Percentiles rank a stretch among this genome's conserved stretches.
Conservation (phyloP, 345 rosid species). For the Passiflora organensis region DNA sequence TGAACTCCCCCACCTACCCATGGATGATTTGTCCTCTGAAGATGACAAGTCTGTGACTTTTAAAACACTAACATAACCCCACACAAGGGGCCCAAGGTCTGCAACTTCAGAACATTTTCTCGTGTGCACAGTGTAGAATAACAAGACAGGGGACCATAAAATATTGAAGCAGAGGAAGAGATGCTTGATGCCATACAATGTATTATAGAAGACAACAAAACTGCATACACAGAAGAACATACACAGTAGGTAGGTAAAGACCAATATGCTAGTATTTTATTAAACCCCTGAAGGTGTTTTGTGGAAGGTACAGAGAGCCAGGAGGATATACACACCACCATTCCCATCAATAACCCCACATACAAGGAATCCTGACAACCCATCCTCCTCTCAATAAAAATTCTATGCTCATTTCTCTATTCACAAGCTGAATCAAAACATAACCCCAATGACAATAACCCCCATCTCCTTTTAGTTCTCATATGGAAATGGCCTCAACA, state of each 20-base stretch:
- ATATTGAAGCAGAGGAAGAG: too few species aligned
- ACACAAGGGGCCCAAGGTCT: too few species aligned
- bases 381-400: constrained; percentile 5
- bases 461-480: constrained; percentile 4
- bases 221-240: neutral
- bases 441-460: constrained; percentile 2
- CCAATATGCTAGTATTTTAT: too few species aligned
- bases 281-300: too few species aligned
- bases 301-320: constrained; percentile 6
- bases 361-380: too few species aligned
- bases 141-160: too few species aligned
- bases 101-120: neutral
- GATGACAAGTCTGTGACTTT: too few species aligned
- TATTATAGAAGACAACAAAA: too few species aligned
- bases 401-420: constrained; percentile 26
- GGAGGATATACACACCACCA: constrained; percentile 13
- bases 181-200: too few species aligned
- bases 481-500: constrained; percentile 11
- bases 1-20: constrained; percentile 28
- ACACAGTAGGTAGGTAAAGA: neutral
- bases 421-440: constrained; percentile 26
- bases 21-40: constrained; percentile 12
- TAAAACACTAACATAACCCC: too few species aligned
- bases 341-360: neutral
- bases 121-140: too few species aligned